Evolutionary conservation across 2,329 filamentous ascomycete species (phyloP), one percentile per base, ranked within the genome.

Genomic region (Aspergillus vadensis): DNA sequence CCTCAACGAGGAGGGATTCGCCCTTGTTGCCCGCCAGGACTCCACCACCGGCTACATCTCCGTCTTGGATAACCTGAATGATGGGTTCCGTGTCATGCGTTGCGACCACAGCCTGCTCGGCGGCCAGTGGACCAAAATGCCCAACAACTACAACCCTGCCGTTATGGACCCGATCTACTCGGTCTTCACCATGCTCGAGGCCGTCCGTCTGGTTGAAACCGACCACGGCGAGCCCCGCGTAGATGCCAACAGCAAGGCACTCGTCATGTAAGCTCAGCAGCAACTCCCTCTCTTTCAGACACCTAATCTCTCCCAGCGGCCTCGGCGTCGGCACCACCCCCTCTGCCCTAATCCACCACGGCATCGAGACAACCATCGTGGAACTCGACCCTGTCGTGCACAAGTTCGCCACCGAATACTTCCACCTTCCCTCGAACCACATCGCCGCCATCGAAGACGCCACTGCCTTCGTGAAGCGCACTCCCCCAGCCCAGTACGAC

Each of bases 151-250:
- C 77, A 54, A 79, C 72, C 84, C 82, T 1, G 75, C 83, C 48
- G 79, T 92, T 17, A 85, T 86, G 10, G 95, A 99, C 76, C 92
- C 94, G 0, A 91, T 99, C 58, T 99, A 98, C 73, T 89, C 91
- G 9, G 90, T 98, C n/a, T 99, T 99, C 74, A 89, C 91, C 25
- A 96, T 97, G 84, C 85, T 99, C 1, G 95, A 99, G 75, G 92
- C 94, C 3, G 89, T 98, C 6, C 86, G 95, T 21, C 83, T 99
- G 32, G 83, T 97, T 23, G 82, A 95, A 67, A 77, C 82, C 4
- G 80, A 83, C 30, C 61, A 70, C 51, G 71, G 72, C 9, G 62
- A 69, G 41, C 64, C 65, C 25, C 72, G 70, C 21, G 78, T 78
- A 2, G 90, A 93, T 67, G 77, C 77, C n/a, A 80, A 91, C 61